These are phyloP conservation scores for Candida glucosophila DNA, from an alignment of 1,139 yeast species.

Conservation along the genomic window DNA sequence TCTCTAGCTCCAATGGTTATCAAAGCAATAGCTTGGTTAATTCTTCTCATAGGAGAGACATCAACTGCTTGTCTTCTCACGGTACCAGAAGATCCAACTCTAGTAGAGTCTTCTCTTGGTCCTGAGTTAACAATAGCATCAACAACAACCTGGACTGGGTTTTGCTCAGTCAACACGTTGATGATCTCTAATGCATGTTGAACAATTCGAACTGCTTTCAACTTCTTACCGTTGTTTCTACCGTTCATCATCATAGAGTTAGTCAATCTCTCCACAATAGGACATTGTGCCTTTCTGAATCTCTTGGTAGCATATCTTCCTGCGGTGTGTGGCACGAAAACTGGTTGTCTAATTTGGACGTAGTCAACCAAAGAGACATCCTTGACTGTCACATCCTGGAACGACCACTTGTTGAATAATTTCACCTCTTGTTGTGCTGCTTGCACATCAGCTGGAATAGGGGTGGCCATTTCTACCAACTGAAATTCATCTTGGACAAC, in stretches of 20 bases:
- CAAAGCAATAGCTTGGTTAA: slow-evolving; percentile 97
- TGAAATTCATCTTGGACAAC: slow-evolving; percentile 70
- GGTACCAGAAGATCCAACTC: slow-evolving; percentile 99
- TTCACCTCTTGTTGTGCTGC: slow-evolving; percentile 94
- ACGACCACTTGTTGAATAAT: slow-evolving; percentile 99
- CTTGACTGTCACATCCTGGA: slow-evolving; percentile 94
- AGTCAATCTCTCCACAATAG: slow-evolving; percentile 98
- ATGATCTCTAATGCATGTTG: slow-evolving; percentile 98
- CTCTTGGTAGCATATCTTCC: slow-evolving; percentile 99
- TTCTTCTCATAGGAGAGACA: slow-evolving; percentile 99
- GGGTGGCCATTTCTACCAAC: slow-evolving; percentile 82
- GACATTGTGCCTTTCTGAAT: slow-evolving; percentile 99
- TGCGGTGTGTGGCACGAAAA: slow-evolving; percentile 97
- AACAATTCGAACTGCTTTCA: slow-evolving; percentile 99
- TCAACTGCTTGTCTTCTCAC: slow-evolving; percentile 99
- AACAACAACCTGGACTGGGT: slow-evolving; percentile 99
- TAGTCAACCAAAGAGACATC: slow-evolving; percentile 98
- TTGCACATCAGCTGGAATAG: slow-evolving; percentile 95
- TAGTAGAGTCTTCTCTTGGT: slow-evolving; percentile 99
- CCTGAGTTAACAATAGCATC: slow-evolving; percentile 99
- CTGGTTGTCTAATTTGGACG: slow-evolving; percentile 96
- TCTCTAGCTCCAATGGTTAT: slow-evolving; percentile 99
- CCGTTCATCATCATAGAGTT: slow-evolving; percentile 99
- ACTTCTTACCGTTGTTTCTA: slow-evolving; percentile 99
- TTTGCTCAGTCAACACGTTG: slow-evolving; percentile 95